Base-by-base conservation (phyloP, 2,329 filamentous ascomycete genomes). In the Beauveria sp. region DNA sequence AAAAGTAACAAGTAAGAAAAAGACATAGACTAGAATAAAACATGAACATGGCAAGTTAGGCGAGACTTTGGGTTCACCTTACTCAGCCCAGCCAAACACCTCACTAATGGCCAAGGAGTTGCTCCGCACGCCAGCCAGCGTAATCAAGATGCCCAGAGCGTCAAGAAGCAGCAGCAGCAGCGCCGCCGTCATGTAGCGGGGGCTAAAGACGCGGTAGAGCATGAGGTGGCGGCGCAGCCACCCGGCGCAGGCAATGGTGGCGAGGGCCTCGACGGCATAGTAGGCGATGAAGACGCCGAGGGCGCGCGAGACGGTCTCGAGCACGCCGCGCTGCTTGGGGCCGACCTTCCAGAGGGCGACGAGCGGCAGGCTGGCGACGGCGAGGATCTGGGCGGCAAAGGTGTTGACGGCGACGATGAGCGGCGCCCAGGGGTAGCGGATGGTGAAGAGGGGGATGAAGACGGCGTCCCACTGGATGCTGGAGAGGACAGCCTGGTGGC, bases 381-480 rank as follows among this genome's bases (percentile, higher is more conserved):
- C 90, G 1, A 98, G 78, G 63, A 98, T 91, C 72, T 96, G 93
- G 0, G 91, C 88, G 9, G 89, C 93, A 67, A 95, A 96, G 0
- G 89, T 92, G 78, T 98, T 99, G 63, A 96, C 81, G 1, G 85
- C 77, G 42, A 99, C 85, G 26, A 95, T 79, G 2, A 98, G 71
- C 0, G 93, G 93, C 0, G 86, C 89, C 90, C 90, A 97, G 1
- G 95, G 95, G 75, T 99, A 97, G 62, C 85, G 84, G 65, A 99
- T 85, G 6, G 84, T 85, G 62, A 88, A 86, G 8, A 98, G 81
- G 0, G 93, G 90, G 66, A 99, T 90, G 75, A 99, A 99, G 3
- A 92, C 93, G 22, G 86, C 85, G 76, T 99, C 95, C 95, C 95
- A 99, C 71, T 99, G 95, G 70, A 99, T 93, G 66, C 86, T 90